These are phyloP conservation scores for Flaveria bidentis DNA, from an alignment of 129 eudicot species.

Conservation along the genomic window DNA sequence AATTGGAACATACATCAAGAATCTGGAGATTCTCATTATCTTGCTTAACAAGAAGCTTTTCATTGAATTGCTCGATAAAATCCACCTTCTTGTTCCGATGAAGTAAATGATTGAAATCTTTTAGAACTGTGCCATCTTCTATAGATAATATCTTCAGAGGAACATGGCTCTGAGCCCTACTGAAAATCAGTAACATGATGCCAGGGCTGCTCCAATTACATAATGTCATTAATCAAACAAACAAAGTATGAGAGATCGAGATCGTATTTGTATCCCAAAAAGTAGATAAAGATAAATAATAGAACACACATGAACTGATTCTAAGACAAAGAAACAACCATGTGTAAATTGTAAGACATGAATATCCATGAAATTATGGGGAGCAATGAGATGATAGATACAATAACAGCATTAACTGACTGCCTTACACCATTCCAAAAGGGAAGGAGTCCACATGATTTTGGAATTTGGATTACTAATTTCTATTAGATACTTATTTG, in stretches of 20 bases:
- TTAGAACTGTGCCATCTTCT: constrained; percentile 47
- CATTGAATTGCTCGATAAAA: constrained; percentile 48
- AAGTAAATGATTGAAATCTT: constrained; percentile 45
- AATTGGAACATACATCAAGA: constrained; percentile 45
- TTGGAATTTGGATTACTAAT: too few species aligned
- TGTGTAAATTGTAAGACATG: too few species aligned
- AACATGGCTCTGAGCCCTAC: constrained; percentile 34
- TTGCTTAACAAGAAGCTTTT: constrained; percentile 59
- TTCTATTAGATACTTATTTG: too few species aligned
- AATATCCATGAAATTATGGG: too few species aligned
- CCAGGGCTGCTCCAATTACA: constrained; percentile 37
- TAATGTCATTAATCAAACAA: not conserved
- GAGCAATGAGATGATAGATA: too few species aligned
- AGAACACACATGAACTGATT: not conserved
- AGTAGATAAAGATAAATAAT: not conserved
- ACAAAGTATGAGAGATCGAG: not conserved
- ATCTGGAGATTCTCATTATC: constrained; percentile 58
- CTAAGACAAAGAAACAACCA: too few species aligned
- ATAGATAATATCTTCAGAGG: constrained; percentile 46
- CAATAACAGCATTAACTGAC: too few species aligned
- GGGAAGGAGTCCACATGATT: too few species aligned
- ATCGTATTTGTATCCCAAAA: not conserved
- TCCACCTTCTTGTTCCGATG: constrained; percentile 54
- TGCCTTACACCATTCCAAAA: too few species aligned
- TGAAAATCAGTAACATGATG: constrained; percentile 40